A percentile compares a stretch with the other conserved stretches of the same genome.
These are phyloP conservation scores for Hyphodiscus hymeniophilus DNA, from an alignment of 495 filamentous ascomycete genomes.

Conservation along the genomic window DNA sequence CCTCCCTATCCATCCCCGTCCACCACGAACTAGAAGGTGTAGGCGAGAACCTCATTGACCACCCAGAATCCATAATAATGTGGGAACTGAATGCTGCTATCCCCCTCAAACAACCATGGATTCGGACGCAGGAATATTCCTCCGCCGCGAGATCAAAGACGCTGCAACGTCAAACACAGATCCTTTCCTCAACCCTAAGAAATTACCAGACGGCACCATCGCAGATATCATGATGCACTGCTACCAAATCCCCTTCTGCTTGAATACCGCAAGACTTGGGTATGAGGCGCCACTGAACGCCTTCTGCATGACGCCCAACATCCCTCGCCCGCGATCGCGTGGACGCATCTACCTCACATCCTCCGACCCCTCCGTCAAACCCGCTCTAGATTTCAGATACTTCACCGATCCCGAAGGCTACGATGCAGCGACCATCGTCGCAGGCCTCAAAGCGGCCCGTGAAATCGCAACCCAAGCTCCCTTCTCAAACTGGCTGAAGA, in stretches of 20 bases:
- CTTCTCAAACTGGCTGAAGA: constrained; percentile 72
- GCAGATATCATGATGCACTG: constrained; percentile 89
- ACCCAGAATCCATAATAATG: constrained; percentile 39
- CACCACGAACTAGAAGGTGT: constrained; percentile 67
- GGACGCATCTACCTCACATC: constrained; percentile 67
- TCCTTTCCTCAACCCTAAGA: constrained; percentile 19
- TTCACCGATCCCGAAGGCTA: constrained; percentile 81
- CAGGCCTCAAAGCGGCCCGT: constrained; percentile 64
- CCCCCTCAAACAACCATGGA: constrained; percentile 76
- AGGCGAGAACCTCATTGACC: constrained; percentile 67
- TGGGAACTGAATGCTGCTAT: constrained; percentile 77
- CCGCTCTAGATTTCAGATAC: constrained; percentile 78
- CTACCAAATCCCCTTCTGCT: constrained; percentile 78
- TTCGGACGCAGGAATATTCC: constrained; percentile 76
- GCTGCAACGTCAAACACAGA: constrained; percentile 40
- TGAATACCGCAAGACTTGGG: constrained; percentile 64
- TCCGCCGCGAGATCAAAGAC: constrained; percentile 59
- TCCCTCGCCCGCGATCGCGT: constrained; percentile 68
- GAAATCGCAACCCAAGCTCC: constrained; percentile 60
- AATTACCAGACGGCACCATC: constrained; percentile 51
- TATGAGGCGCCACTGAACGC: constrained; percentile 64
- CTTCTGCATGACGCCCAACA: constrained; percentile 91
- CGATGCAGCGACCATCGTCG: constrained; percentile 73
- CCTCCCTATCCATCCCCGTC: constrained; percentile 56
- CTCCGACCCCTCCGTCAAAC: constrained; percentile 62